Evolutionary conservation across 2,329 filamentous ascomycete genomes (phyloP).

Genomic region (Calonectria naviculata): DNA sequence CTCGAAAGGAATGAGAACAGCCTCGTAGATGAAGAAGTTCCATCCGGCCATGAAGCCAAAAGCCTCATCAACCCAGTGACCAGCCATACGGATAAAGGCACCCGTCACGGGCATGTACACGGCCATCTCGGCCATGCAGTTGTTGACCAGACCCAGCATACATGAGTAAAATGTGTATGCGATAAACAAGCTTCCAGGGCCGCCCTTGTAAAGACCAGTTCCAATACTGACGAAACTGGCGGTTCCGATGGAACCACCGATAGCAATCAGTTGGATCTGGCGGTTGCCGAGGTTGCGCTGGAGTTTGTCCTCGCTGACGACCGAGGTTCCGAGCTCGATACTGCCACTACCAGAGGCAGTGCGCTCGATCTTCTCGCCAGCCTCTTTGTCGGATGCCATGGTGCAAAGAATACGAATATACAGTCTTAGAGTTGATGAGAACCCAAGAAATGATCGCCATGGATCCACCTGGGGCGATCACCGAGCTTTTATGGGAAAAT

Average conservation of each 20-base stretch:
- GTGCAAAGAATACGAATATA: constrained; percentile 4
- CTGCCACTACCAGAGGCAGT: constrained; percentile 15
- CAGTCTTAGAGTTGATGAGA: neutral
- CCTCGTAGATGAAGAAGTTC: constrained; percentile 30
- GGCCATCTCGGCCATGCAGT: constrained; percentile 27
- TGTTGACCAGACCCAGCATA: constrained; percentile 25
- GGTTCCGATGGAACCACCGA: constrained; percentile 27
- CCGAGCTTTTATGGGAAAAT: neutral
- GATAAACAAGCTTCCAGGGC: constrained; percentile 20
- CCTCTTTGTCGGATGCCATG: constrained; percentile 21
- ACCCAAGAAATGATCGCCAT: neutral
- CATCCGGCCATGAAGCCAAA: constrained; percentile 29
- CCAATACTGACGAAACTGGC: constrained; percentile 29
- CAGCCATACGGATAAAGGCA: constrained; percentile 28
- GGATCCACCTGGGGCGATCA: neutral
- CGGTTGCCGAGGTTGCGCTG: constrained; percentile 26
- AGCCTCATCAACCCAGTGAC: constrained; percentile 28
- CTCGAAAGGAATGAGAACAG: constrained; percentile 26
- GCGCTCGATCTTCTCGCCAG: constrained; percentile 17
- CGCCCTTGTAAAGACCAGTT: constrained; percentile 25
- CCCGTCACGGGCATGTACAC: constrained; percentile 26
- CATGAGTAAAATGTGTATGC: constrained; percentile 25
- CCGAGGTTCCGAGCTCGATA: constrained; percentile 9
- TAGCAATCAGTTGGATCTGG: constrained; percentile 29
- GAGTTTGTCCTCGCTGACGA: constrained; percentile 12